Percentiles rank a stretch among this genome's conserved stretches.
phyloP scores from a whole-genome alignment of 805 yeast genomes.

The Saccharomyces jurei region DNA sequence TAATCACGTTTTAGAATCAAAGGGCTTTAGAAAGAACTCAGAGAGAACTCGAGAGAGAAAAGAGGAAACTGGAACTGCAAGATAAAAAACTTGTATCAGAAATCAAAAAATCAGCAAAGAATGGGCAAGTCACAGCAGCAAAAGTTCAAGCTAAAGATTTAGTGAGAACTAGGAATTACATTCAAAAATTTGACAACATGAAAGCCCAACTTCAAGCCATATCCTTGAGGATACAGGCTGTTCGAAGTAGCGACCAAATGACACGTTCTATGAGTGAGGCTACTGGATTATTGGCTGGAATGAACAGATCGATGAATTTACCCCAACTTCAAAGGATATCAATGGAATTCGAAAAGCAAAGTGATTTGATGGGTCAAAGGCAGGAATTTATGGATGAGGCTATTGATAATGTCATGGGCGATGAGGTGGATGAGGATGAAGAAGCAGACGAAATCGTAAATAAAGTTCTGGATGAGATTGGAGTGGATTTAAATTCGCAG shows the following conservation, averaged over 20 bases:
- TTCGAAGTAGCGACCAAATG: slow-evolving; percentile 92
- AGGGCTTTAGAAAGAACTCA: slow-evolving; percentile 91
- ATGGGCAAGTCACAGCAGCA: slow-evolving; percentile 80
- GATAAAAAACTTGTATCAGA: slow-evolving; percentile 82
- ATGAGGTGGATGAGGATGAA: slow-evolving; percentile 79
- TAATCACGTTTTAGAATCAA: slow-evolving; percentile 49
- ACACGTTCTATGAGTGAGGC: slow-evolving; percentile 92
- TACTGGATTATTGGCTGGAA: slow-evolving; percentile 69
- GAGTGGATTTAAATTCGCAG: slow-evolving; percentile 63
- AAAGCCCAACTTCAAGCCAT: slow-evolving; percentile 94
- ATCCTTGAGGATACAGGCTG: slow-evolving; percentile 81
- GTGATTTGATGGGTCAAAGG: slow-evolving; percentile 95
- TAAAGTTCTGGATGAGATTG: slow-evolving; percentile 92
- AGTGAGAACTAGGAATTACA: slow-evolving; percentile 73
- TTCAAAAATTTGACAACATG: slow-evolving; percentile 86
- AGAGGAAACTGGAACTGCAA: slow-evolving; percentile 76
- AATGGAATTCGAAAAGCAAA: slow-evolving; percentile 90
- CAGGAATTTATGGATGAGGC: slow-evolving; percentile 99
- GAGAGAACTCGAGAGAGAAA: slow-evolving; percentile 85
- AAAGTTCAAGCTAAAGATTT: slow-evolving; percentile 94
- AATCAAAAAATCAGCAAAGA: slow-evolving; percentile 85
- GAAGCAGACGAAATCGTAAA: slow-evolving; percentile 87
- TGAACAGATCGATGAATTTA: slow-evolving; percentile 85
- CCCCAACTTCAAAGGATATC: slow-evolving; percentile 85
- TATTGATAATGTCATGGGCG: slow-evolving; percentile 92